phyloP scores from a whole-genome alignment of 164 flowering plant genomes.

The Euptelea pleiosperma region DNA sequence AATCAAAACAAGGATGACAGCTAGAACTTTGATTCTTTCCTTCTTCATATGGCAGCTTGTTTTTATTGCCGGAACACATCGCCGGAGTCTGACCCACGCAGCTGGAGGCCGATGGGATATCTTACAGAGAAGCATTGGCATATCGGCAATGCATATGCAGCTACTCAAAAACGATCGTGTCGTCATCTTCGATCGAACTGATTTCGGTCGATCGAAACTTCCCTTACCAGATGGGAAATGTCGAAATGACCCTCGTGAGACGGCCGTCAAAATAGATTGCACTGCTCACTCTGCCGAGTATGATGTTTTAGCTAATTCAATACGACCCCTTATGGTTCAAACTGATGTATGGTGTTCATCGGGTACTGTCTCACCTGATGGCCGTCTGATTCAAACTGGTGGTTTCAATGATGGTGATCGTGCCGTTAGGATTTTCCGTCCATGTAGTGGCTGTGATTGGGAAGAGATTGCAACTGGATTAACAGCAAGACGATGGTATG shows the following conservation, averaged over 20 bases:
- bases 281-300: constrained; percentile 81
- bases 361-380: constrained; percentile 48
- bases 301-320: constrained; percentile 39
- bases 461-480: constrained; percentile 37
- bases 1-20: constrained; percentile 2
- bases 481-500: constrained; percentile 57
- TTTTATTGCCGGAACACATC: constrained; percentile 1
- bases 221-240: constrained; percentile 55
- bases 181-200: constrained; percentile 77
- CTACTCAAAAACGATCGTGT: constrained; percentile 77
- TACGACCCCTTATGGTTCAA: constrained; percentile 52
- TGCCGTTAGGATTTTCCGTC: constrained; percentile 38
- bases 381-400: constrained; percentile 70
- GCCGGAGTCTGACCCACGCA: constrained; percentile 15
- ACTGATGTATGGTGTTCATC: constrained; percentile 86
- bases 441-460: constrained; percentile 73
- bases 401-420: constrained; percentile 60
- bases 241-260: constrained; percentile 41
- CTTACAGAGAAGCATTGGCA: constrained; percentile 53
- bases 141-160: constrained; percentile 93
- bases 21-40: constrained; percentile 6
- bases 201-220: constrained; percentile 73
- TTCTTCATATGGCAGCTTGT: constrained; percentile 13
- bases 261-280: constrained; percentile 44
- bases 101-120: constrained; percentile 61